Percentiles rank a stretch among this genome's conserved stretches.
phyloP scores from a whole-genome alignment of 257 asterid genomes.

The Cruciata laevipes region DNA sequence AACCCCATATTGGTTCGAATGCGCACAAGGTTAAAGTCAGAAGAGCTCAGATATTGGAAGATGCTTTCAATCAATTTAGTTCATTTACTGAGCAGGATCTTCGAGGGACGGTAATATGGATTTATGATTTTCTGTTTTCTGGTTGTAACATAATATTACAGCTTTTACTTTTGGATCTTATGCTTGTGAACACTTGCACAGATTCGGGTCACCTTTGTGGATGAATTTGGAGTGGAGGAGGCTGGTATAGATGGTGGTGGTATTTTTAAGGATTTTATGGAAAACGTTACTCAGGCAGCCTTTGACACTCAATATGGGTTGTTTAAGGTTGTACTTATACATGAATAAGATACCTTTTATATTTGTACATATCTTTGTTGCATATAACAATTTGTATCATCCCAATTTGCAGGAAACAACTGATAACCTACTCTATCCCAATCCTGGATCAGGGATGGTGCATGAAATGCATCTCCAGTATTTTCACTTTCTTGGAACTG shows the following conservation, averaged over 20 bases:
- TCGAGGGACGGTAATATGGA: slow-evolving; percentile 65
- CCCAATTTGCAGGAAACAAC: slow-evolving; percentile 62
- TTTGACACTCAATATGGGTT: slow-evolving; percentile 95
- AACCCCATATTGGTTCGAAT: slow-evolving; percentile 45
- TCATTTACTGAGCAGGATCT: slow-evolving; percentile 76
- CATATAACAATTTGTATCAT: neutral
- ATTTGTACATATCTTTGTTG: neutral
- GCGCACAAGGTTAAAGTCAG: slow-evolving; percentile 79
- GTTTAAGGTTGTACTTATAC: slow-evolving; percentile 64
- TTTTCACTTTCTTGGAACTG: slow-evolving; percentile 90
- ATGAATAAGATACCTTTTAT: neutral
- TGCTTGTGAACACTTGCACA: slow-evolving; percentile 22
- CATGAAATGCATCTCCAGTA: slow-evolving; percentile 89
- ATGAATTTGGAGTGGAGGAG: slow-evolving; percentile 98
- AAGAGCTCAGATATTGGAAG: slow-evolving; percentile 82
- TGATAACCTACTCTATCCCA: slow-evolving; percentile 93
- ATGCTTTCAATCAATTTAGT: slow-evolving; percentile 81
- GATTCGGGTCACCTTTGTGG: slow-evolving; percentile 84
- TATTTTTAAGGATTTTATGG: slow-evolving; percentile 99
- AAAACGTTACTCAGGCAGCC: slow-evolving; percentile 77
- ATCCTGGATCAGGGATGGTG: slow-evolving; percentile 88
- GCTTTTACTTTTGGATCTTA: neutral
- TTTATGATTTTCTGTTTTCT: neutral
- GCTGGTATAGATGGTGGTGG: slow-evolving; percentile 99
- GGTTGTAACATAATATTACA: neutral